These are phyloP conservation scores for Blumeriella jaapii DNA, from an alignment of 2,329 filamentous ascomycete genomes.

Conservation along the genomic window DNA sequence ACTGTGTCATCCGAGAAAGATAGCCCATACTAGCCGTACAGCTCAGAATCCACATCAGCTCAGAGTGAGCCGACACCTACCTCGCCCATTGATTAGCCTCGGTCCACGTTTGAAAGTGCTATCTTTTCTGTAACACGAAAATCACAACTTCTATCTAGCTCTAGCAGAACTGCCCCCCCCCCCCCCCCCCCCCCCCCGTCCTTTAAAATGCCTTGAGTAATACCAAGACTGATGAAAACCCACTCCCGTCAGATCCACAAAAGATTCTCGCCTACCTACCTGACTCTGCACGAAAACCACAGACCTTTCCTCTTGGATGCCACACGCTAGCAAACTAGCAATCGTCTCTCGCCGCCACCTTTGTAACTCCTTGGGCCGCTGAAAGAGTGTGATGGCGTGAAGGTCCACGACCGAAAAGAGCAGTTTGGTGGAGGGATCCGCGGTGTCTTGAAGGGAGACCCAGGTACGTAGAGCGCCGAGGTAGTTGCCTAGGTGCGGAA, in stretches of 20 bases:
- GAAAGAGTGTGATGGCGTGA: slow-evolving; percentile 78
- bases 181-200: neutral
- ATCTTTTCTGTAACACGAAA: neutral
- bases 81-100: neutral
- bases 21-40: slow-evolving; percentile 88
- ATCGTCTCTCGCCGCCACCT: slow-evolving; percentile 61
- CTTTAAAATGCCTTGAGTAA: neutral
- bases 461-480: slow-evolving; percentile 80
- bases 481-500: slow-evolving; percentile 93
- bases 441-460: slow-evolving; percentile 64
- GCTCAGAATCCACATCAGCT: slow-evolving; percentile 95
- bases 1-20: slow-evolving; percentile 97
- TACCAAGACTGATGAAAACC: neutral
- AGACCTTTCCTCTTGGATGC: slow-evolving; percentile 65
- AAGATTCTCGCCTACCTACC: too few relatives aligned
- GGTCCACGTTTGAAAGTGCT: neutral
- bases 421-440: slow-evolving; percentile 45
- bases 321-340: slow-evolving; percentile 72
- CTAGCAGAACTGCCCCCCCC: too few relatives aligned
- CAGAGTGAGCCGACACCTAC: slow-evolving; percentile 65
- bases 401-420: slow-evolving; percentile 87
- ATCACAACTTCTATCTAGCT: too few relatives aligned
- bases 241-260: too few relatives aligned
- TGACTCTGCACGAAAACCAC: slow-evolving; percentile 75
- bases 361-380: slow-evolving; percentile 49